These are phyloP conservation scores for Cyberlindnera amylophila DNA, from an alignment of 805 yeast species.

Conservation along the genomic window DNA sequence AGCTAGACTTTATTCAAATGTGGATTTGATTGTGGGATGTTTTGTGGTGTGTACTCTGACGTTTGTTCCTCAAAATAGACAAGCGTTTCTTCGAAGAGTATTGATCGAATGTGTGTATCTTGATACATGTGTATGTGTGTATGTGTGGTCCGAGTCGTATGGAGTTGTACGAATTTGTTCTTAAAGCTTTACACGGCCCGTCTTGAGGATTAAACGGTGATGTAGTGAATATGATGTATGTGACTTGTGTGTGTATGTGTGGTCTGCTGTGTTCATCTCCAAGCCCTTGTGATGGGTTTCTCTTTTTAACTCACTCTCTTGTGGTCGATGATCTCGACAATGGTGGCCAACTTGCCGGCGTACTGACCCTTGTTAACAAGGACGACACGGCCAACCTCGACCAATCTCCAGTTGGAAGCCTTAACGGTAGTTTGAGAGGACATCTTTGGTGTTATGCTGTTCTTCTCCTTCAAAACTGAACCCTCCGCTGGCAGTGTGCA, in stretches of 20 bases:
- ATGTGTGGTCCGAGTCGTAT: no score
- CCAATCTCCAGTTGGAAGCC: constrained; percentile 98
- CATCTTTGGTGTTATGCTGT: constrained; percentile 37
- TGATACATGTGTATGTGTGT: no score
- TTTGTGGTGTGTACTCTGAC: no score
- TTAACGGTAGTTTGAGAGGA: constrained; percentile 75
- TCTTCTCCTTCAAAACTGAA: no score
- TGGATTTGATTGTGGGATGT: background rate
- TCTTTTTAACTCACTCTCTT: constrained; percentile 73
- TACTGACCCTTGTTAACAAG: constrained; percentile 74
- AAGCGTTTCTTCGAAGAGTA: no score
- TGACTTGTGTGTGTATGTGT: background rate
- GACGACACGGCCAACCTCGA: constrained; percentile 99
- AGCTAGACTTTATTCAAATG: background rate
- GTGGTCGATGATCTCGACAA: constrained; percentile 99
- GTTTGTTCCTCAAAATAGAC: no score
- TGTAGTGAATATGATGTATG: background rate
- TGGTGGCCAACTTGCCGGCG: constrained; percentile 86
- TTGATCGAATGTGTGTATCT: no score
- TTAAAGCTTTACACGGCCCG: no score
- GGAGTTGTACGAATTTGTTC: no score
- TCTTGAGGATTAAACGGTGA: background rate
- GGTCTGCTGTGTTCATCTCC: background rate
- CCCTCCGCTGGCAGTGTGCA: no score
- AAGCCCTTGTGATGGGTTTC: no score